phyloP scores from a whole-genome alignment of 805 yeast genomes.

The Priceomyces carsonii region DNA sequence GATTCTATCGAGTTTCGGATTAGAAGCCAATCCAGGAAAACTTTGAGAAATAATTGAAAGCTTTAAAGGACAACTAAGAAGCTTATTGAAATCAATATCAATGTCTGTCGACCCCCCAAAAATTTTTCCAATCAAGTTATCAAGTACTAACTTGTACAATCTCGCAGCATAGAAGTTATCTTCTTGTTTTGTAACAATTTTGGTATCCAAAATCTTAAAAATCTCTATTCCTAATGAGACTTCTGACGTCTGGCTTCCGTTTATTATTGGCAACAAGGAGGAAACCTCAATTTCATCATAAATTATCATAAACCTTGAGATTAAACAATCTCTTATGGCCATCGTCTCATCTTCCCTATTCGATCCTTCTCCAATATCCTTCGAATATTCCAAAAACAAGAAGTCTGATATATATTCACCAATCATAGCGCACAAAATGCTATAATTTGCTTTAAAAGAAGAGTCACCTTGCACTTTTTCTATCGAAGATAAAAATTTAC shows the following conservation, averaged over 20 bases:
- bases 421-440: slow-evolving; percentile 10
- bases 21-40: slow-evolving; percentile 35
- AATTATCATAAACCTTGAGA: too few relatives aligned
- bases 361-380: too few relatives aligned
- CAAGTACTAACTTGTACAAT: slow-evolving; percentile 13
- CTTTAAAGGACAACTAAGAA: slow-evolving; percentile 31
- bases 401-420: slow-evolving; percentile 24
- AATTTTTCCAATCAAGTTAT: slow-evolving; percentile 15
- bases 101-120: slow-evolving; percentile 13
- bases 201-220: neutral
- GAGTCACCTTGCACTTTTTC: neutral
- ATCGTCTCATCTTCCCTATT: too few relatives aligned
- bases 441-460: neutral
- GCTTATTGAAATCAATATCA: slow-evolving; percentile 31
- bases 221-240: neutral
- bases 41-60: slow-evolving; percentile 30
- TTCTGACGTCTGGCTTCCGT: too few relatives aligned
- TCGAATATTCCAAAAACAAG: slow-evolving; percentile 16
- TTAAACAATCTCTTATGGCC: too few relatives aligned
- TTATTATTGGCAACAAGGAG: too few relatives aligned
- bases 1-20: slow-evolving; percentile 47
- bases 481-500: slow-evolving; percentile 12
- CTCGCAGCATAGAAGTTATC: slow-evolving; percentile 20
- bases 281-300: too few relatives aligned
- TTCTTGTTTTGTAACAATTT: neutral